phyloP scores from a whole-genome alignment of 352 stramenopile species.

The Peronospora farinosa region DNA sequence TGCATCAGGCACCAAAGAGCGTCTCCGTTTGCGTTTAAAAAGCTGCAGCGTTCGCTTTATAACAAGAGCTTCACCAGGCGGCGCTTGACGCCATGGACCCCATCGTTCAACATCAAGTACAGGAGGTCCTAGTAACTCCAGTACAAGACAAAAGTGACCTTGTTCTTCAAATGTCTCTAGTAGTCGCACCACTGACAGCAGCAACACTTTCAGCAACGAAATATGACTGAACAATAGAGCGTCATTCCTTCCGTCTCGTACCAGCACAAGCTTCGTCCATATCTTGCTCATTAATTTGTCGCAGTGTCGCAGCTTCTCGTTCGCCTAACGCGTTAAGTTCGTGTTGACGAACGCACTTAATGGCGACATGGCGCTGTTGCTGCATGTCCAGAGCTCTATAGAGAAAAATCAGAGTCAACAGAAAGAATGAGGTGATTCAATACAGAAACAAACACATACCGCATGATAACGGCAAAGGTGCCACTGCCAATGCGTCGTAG shows the following conservation, averaged over 20 bases:
- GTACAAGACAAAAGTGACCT: conserved; percentile 53
- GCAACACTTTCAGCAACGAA: neutral
- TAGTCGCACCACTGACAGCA: conserved; percentile 40
- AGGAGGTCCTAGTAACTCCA: conserved; percentile 55
- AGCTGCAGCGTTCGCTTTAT: conserved; percentile 19
- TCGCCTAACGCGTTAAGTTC: conserved; percentile 51
- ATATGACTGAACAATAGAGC: conserved; percentile 2
- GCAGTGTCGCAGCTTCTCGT: conserved; percentile 48
- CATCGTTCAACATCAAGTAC: conserved; percentile 93
- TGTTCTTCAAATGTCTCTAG: conserved; percentile 53
- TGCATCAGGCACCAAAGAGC: conserved; percentile 6
- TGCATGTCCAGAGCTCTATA: conserved; percentile 46
- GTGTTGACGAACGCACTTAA: conserved; percentile 56
- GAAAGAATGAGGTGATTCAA: neutral
- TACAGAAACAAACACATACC: conserved; percentile 21
- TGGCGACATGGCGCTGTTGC: conserved; percentile 41
- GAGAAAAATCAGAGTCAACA: neutral
- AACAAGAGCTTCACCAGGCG: conserved; percentile 37
- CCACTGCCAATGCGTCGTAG: conserved; percentile 59
- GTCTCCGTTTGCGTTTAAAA: conserved; percentile 17
- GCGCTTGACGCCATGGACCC: conserved; percentile 90
- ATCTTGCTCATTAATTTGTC: conserved; percentile 35
- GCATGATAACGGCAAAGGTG: conserved; percentile 65
- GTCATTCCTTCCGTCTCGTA: conserved; percentile 2
- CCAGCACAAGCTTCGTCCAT: conserved; percentile 32